A percentile compares a stretch with the other conserved stretches of the same genome.
Evolutionary conservation across 129 eudicot species (phyloP).

Genomic region (Gnaphalium uliginosum): DNA sequence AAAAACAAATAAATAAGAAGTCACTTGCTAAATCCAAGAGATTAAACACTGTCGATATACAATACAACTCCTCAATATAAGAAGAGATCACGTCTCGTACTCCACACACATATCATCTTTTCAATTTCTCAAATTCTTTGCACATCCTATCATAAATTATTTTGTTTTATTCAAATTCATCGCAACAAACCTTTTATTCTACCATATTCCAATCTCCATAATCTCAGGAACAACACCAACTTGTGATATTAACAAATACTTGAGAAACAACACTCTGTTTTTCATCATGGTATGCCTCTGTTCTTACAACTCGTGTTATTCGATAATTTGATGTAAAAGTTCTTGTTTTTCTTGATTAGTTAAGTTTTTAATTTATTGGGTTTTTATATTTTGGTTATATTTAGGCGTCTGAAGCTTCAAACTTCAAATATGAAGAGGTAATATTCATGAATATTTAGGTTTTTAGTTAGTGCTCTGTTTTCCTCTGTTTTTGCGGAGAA

Average conservation of each 20-base stretch:
- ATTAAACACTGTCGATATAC: conserved; percentile 3
- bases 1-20: background rate
- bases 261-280: conserved; percentile 14
- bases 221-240: conserved; percentile 24
- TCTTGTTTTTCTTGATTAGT: conserved; percentile 12
- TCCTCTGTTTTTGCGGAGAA: background rate
- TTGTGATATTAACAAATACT: conserved; percentile 25
- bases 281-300: conserved; percentile 34
- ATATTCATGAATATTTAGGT: background rate
- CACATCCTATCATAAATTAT: background rate
- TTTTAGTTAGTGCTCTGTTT: conserved; percentile 1
- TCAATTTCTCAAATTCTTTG: conserved; percentile 4
- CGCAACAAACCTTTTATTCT: conserved; percentile 23
- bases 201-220: conserved; percentile 5
- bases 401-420: conserved; percentile 32
- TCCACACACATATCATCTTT: conserved; percentile 35
- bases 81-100: conserved; percentile 32
- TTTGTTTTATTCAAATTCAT: background rate
- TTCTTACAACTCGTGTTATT: conserved; percentile 3
- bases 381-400: background rate
- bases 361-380: background rate
- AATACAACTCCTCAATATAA: conserved; percentile 32
- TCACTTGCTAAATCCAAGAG: conserved; percentile 28
- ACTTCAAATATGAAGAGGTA: conserved; percentile 63
- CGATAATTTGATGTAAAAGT: background rate